phyloP scores from a whole-genome alignment of 2,329 filamentous ascomycete species.

The Cordyceps javanica region DNA sequence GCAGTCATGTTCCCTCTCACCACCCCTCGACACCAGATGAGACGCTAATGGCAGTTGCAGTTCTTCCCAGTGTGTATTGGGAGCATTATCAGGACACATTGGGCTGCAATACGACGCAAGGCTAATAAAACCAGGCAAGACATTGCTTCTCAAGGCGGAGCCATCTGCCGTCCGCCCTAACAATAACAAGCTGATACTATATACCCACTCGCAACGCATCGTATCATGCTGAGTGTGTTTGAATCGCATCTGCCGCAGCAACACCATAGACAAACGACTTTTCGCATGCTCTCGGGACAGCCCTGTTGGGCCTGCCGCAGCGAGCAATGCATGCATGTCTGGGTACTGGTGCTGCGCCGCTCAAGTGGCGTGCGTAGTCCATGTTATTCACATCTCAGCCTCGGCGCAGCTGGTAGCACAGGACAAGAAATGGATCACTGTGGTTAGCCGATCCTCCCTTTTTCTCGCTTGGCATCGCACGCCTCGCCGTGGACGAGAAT shows the following conservation, averaged over 20 bases:
- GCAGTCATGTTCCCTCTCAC: not conserved
- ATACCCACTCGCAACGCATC: not conserved
- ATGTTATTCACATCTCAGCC: not conserved
- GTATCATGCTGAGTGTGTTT: not conserved
- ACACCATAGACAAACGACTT: not conserved
- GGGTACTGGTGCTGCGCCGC: not conserved
- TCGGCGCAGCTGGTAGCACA: not conserved
- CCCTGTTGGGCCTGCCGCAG: not conserved
- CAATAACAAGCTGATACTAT: not conserved
- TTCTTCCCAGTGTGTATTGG: not conserved
- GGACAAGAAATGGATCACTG: not conserved
- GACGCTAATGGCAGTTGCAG: too few relatives aligned
- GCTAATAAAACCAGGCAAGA: not conserved
- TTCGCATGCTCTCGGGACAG: not conserved
- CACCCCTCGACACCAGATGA: not conserved
- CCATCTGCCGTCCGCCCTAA: not conserved
- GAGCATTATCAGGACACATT: not conserved
- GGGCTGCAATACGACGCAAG: not conserved
- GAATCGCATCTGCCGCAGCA: not conserved
- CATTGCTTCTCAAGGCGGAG: not conserved
- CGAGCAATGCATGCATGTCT: not conserved
- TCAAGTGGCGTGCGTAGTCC: not conserved
- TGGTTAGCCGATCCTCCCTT: constrained; percentile 1
- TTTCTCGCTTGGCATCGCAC: not conserved
- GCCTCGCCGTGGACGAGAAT: not conserved